phyloP scores from a whole-genome alignment of 805 yeast genomes.

The Yamadazyma laniorum region DNA sequence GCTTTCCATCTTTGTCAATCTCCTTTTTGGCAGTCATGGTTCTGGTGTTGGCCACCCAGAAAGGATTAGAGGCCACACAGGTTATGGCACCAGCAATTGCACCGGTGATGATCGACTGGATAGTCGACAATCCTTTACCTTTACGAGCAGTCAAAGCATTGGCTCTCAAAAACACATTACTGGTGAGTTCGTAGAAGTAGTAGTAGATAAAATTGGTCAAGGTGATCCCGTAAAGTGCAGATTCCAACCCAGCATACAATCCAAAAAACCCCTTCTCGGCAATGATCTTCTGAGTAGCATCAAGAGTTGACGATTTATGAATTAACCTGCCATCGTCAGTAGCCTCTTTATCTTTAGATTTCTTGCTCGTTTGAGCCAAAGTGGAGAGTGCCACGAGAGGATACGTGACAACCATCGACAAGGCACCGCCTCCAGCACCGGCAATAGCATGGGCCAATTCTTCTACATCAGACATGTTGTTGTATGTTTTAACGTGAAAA shows the following conservation, averaged over 20 bases:
- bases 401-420: conserved; percentile 82
- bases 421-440: conserved; percentile 92
- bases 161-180: conserved; percentile 42
- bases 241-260: conserved; percentile 81
- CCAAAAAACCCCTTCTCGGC: conserved; percentile 63
- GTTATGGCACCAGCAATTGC: conserved; percentile 87
- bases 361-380: conserved; percentile 69
- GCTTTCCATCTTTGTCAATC: conserved; percentile 16
- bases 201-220: conserved; percentile 86
- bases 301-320: conserved; percentile 14
- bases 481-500: conserved; percentile 1
- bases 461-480: conserved; percentile 5
- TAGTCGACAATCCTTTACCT: conserved; percentile 49
- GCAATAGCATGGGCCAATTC: conserved; percentile 86
- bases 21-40: conserved; percentile 59
- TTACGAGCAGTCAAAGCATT: conserved; percentile 24
- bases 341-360: conserved; percentile 11
- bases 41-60: conserved; percentile 94
- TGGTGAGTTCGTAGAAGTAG: conserved; percentile 80
- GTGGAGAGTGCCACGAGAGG: conserved; percentile 88
- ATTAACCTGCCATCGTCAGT: background rate
- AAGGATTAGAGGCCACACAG: conserved; percentile 78
- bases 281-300: conserved; percentile 43
- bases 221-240: conserved; percentile 83
- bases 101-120: conserved; percentile 73